Evolutionary conservation across 208 protist genomes (phyloP), one percentile per base, ranked within the genome.

Genomic region (Trypanosoma platydactyli): DNA sequence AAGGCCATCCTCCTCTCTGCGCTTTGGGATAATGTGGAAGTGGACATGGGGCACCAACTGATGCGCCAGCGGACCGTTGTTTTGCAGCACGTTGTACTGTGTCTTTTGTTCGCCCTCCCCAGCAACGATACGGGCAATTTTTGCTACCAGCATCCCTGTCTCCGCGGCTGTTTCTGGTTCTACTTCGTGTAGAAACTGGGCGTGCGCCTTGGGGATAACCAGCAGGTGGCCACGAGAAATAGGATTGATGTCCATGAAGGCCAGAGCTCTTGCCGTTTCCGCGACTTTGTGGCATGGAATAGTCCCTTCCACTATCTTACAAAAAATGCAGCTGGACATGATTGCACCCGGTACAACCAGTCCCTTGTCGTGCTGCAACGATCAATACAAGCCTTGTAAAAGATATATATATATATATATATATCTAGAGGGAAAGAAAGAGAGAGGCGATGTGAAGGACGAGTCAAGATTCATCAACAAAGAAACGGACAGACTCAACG

Each of bases 21-120:
- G 76, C 79, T 94, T 94, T 15, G 94, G 94, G 60, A 98, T 98
- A 58, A 98, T 66, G 77, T 98, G 94, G 77, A 97, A 96, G 87
- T 98, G 94, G 40, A 97, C 92, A 68, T 98, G 94, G 30, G 77
- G 75, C 71, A 98, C 94, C 71, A 86, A 88, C 83, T 98, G 94
- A 57, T 97, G 87, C 11, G 94, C 94, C 12, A 95, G 51, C 20
- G 35, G 53, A 40, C 94, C 94, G 64, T 98, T 97, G 75, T 98
- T 98, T 76, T 97, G 92, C 33, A 98, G 83, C 6, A 98, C 71
- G 61, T 98, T 97, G 86, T 97, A 98, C 75, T 93, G 72, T 52
- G 73, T 89, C 20, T 45, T 57, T 6, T 72, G 76, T 15, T 86
- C 78, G 16, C 45, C 59, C 4, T 80, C 71, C 0, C 84, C 85